phyloP scores from a whole-genome alignment of 2,329 filamentous ascomycete species.

The Cladophialophora exuberans region DNA sequence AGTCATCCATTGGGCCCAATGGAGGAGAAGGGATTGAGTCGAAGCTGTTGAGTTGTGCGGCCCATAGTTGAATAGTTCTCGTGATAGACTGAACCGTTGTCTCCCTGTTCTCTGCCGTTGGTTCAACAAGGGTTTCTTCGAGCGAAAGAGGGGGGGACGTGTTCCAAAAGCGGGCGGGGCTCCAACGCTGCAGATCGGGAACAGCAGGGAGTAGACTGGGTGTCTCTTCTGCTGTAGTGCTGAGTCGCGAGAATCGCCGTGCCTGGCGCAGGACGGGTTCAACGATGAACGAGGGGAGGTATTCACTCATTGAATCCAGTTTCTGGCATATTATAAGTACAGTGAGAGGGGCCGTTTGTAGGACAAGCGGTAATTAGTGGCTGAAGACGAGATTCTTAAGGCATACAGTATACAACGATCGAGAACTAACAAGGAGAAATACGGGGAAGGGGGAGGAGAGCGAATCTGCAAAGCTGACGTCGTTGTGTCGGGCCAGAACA shows the following conservation, averaged over 20 bases:
- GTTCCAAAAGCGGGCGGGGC: constrained; percentile 32
- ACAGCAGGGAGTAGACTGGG: constrained; percentile 33
- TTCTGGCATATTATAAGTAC: constrained; percentile 14
- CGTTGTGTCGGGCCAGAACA: background rate
- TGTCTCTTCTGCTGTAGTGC: constrained; percentile 30
- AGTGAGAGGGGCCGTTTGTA: background rate
- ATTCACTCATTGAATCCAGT: constrained; percentile 46
- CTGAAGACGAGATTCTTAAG: background rate
- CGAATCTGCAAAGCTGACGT: too few relatives aligned
- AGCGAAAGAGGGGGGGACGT: constrained; percentile 27
- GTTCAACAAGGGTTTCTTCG: constrained; percentile 23
- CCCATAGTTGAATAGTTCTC: constrained; percentile 34
- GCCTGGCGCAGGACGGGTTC: constrained; percentile 49
- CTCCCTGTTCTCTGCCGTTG: constrained; percentile 27
- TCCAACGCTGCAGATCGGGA: constrained; percentile 33
- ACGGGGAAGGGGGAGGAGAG: background rate
- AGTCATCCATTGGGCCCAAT: constrained; percentile 31
- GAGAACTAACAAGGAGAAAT: background rate
- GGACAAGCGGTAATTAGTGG: background rate
- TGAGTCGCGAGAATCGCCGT: constrained; percentile 43
- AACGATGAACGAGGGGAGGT: constrained; percentile 47
- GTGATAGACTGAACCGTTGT: constrained; percentile 32
- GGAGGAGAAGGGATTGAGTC: constrained; percentile 34
- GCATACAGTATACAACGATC: too few relatives aligned
- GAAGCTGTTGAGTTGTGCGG: constrained; percentile 32